Evolutionary conservation across 331 rosid species (phyloP).

Genomic region (Phaseolus coccineus): DNA sequence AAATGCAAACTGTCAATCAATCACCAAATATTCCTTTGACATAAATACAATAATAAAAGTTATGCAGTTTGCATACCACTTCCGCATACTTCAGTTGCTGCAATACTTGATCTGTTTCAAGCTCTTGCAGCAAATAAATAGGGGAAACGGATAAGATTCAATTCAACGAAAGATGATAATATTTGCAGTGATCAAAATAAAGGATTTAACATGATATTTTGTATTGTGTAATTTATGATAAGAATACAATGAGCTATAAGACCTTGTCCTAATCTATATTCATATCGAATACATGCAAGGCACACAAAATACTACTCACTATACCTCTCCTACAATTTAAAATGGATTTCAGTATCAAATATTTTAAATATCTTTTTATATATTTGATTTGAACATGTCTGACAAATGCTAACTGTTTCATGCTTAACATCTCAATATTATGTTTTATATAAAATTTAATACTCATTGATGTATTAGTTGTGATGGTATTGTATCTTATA

Average conservation of each 20-base stretch:
- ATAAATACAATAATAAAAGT: slow-evolving; percentile 16
- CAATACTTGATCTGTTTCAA: slow-evolving; percentile 73
- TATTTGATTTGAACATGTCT: no score
- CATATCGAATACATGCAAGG: neutral
- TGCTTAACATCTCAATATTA: neutral
- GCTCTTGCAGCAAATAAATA: slow-evolving; percentile 64
- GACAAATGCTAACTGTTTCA: neutral
- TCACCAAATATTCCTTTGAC: slow-evolving; percentile 14
- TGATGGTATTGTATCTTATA: neutral
- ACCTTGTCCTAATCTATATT: neutral
- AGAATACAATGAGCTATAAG: neutral
- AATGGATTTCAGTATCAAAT: slow-evolving; percentile 6
- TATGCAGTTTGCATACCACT: slow-evolving; percentile 58
- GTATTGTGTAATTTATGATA: neutral
- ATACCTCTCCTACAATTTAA: slow-evolving; percentile 3
- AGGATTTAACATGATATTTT: slow-evolving; percentile 32
- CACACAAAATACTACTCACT: neutral
- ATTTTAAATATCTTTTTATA: neutral
- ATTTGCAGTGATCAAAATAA: slow-evolving; percentile 18
- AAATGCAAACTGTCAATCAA: neutral
- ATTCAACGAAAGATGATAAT: neutral
- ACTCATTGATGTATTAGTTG: neutral
- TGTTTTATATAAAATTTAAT: neutral
- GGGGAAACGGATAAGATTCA: neutral
- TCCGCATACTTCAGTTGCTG: slow-evolving; percentile 86